Conservation (phyloP, 108 stramenopile genomes). For the Mayamaea pseudoterrestris region DNA sequence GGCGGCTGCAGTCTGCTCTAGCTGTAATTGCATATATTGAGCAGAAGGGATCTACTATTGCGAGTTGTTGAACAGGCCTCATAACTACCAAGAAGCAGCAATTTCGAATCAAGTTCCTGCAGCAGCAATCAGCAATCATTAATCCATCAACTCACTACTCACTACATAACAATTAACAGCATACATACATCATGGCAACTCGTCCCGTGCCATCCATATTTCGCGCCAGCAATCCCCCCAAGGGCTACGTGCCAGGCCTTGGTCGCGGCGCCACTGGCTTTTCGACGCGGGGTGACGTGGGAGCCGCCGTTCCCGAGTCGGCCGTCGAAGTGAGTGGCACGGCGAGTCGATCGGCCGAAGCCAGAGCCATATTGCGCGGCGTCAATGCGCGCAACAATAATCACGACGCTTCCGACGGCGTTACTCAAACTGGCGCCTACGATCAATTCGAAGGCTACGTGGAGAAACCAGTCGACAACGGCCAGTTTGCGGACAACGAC, state of each 20-base stretch:
- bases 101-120: too few relatives aligned
- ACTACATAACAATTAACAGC: too few relatives aligned
- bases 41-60: too few relatives aligned
- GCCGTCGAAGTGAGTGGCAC: slow-evolving; percentile 10
- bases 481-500: slow-evolving; percentile 80
- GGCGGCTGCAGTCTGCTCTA: too few relatives aligned
- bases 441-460: slow-evolving; percentile 11
- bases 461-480: slow-evolving; percentile 14
- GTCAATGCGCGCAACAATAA: slow-evolving; percentile 75
- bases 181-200: too few relatives aligned
- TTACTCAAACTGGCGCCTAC: slow-evolving; percentile 10
- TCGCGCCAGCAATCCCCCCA: too few relatives aligned
- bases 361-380: slow-evolving; percentile 40
- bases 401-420: slow-evolving; percentile 63
- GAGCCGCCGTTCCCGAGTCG: slow-evolving; percentile 27
- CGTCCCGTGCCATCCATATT: too few relatives aligned
- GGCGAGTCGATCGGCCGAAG: slow-evolving; percentile 19
- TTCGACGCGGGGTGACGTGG: slow-evolving; percentile 92
- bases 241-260: slow-evolving; percentile 85
- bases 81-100: too few relatives aligned
- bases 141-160: too few relatives aligned
- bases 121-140: too few relatives aligned
- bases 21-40: too few relatives aligned
- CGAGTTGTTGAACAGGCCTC: too few relatives aligned
- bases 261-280: slow-evolving; percentile 97